These are phyloP conservation scores for Senna tora DNA, from an alignment of 306 rosid genomes.

Conservation along the genomic window DNA sequence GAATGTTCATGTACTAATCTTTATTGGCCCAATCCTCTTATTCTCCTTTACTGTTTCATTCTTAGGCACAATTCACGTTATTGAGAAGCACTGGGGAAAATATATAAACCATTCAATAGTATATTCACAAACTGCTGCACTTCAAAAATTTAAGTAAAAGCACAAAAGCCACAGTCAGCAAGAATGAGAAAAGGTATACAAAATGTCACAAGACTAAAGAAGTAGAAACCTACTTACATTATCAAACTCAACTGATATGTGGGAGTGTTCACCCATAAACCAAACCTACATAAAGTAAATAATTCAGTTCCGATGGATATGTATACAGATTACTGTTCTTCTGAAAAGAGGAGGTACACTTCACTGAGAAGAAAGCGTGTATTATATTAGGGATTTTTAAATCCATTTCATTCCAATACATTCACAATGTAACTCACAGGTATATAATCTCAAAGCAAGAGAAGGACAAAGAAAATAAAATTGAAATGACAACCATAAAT, in stretches of 20 bases:
- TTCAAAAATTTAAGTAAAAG: not conserved
- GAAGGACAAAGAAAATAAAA: not conserved
- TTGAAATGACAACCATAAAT: not conserved
- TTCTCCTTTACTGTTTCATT: slow-evolving; percentile 24
- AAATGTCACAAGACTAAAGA: slow-evolving; percentile 26
- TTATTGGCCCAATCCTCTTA: slow-evolving; percentile 5
- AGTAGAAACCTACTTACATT: slow-evolving; percentile 61
- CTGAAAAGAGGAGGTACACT: not conserved
- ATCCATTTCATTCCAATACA: slow-evolving; percentile 24
- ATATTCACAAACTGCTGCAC: slow-evolving; percentile 24
- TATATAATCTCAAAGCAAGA: slow-evolving; percentile 24
- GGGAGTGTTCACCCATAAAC: slow-evolving; percentile 92
- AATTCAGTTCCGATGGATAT: slow-evolving; percentile 24
- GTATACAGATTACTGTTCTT: slow-evolving; percentile 6
- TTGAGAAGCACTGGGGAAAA: slow-evolving; percentile 10
- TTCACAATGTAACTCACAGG: slow-evolving; percentile 5
- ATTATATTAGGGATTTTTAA: slow-evolving; percentile 18
- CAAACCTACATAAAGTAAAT: slow-evolving; percentile 68
- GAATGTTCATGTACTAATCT: slow-evolving; percentile 14
- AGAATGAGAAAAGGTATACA: slow-evolving; percentile 14
- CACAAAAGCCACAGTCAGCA: slow-evolving; percentile 19
- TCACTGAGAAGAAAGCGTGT: slow-evolving; percentile 16
- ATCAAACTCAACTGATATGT: slow-evolving; percentile 82
- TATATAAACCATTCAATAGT: slow-evolving; percentile 1
- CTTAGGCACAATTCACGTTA: not conserved